phyloP scores from a whole-genome alignment of 495 filamentous ascomycete species.

The Penicillium angulare region DNA sequence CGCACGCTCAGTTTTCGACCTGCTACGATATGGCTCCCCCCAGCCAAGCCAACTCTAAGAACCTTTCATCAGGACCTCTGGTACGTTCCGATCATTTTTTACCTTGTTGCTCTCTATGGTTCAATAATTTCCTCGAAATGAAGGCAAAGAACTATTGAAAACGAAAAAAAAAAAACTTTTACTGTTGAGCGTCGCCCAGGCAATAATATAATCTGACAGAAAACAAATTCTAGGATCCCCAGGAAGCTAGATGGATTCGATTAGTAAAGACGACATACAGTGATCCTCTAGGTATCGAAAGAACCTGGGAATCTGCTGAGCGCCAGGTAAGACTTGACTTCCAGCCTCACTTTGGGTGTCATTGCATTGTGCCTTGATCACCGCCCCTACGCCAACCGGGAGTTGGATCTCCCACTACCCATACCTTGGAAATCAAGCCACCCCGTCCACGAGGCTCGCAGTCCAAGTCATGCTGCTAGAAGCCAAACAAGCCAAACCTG shows the following conservation, averaged over 20 bases:
- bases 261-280: constrained; percentile 69
- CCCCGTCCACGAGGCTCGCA: no score
- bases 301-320: constrained; percentile 83
- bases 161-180: neutral
- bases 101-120: neutral
- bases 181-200: neutral
- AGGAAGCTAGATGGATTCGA: constrained; percentile 74
- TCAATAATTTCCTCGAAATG: neutral
- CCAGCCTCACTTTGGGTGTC: constrained; percentile 1
- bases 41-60: constrained; percentile 1
- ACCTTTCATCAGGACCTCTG: neutral
- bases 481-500: no score
- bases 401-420: no score
- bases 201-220: constrained; percentile 1
- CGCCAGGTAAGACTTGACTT: constrained; percentile 47
- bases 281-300: constrained; percentile 64
- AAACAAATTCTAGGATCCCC: constrained; percentile 32
- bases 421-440: no score
- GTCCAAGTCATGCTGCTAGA: no score
- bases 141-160: neutral
- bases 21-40: neutral
- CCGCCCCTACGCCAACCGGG: neutral
- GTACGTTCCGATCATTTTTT: constrained; percentile 1
- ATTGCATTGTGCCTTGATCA: neutral
- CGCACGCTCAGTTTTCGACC: neutral